These are phyloP conservation scores for Houttuynia cordata DNA, from an alignment of 164 flowering plant species.

Conservation along the genomic window DNA sequence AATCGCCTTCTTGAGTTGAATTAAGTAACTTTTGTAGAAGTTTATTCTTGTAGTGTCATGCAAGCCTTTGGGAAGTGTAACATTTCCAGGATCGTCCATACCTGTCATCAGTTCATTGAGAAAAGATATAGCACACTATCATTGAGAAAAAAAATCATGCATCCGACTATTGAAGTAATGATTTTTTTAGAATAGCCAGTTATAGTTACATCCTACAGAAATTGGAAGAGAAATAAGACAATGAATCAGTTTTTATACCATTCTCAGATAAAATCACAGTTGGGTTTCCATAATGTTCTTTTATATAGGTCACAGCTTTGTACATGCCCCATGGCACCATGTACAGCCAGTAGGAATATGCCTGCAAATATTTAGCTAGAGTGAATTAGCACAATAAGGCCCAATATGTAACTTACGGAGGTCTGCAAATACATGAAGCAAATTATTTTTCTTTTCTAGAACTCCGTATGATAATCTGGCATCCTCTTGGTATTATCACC, in stretches of 20 bases:
- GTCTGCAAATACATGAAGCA: too few relatives aligned
- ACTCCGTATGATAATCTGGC: too few relatives aligned
- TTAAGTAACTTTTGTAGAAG: slow-evolving; percentile 47
- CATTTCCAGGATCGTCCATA: slow-evolving; percentile 85
- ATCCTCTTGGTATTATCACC: too few relatives aligned
- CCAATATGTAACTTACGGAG: too few relatives aligned
- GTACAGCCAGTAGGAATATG: slow-evolving; percentile 19
- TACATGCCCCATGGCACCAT: slow-evolving; percentile 18
- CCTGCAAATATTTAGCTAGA: slow-evolving; percentile 7
- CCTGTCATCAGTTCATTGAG: slow-evolving; percentile 26
- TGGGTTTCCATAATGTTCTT: slow-evolving; percentile 16
- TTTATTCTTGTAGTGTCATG: slow-evolving; percentile 58
- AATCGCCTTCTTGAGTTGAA: slow-evolving; percentile 51
- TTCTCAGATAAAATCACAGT: slow-evolving; percentile 17
- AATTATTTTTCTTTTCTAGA: too few relatives aligned
- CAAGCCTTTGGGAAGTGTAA: slow-evolving; percentile 42
- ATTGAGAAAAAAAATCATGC: too few relatives aligned
- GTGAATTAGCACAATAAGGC: background rate
- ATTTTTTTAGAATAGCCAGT: background rate
- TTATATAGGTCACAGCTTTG: slow-evolving; percentile 18
- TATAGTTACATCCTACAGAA: background rate
- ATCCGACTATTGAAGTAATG: too few relatives aligned
- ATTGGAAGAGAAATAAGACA: background rate
- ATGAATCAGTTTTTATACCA: slow-evolving; percentile 5
- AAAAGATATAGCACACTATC: background rate